Percentiles rank a stretch among this genome's conserved stretches.
Evolutionary conservation across 2,329 filamentous ascomycete genomes (phyloP).

Genomic region (Ophiostoma novo-ulmi): DNA sequence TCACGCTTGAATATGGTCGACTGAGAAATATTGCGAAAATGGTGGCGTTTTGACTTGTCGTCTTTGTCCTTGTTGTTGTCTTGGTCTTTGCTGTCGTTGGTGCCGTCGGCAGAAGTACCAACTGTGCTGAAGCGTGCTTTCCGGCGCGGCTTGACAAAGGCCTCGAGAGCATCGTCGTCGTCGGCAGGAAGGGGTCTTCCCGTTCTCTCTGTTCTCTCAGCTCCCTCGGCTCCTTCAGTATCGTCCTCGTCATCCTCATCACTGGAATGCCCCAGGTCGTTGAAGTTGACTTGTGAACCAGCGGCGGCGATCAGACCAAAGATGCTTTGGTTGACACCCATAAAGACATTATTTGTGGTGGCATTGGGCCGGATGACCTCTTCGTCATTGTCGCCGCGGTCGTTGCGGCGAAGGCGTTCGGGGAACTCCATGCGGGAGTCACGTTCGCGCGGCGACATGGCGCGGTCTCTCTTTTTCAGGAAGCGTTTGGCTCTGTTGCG

Average conservation of each 20-base stretch:
- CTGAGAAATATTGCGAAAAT: slow-evolving; percentile 32
- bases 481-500: slow-evolving; percentile 4
- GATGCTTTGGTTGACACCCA: slow-evolving; percentile 89
- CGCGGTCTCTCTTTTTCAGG: slow-evolving; percentile 6
- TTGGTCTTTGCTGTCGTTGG: not conserved
- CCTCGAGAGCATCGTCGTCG: slow-evolving; percentile 4
- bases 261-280: slow-evolving; percentile 68
- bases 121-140: not conserved
- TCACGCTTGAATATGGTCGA: slow-evolving; percentile 38
- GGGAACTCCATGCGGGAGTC: slow-evolving; percentile 46
- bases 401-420: slow-evolving; percentile 43
- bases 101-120: not conserved
- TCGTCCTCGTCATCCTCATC: slow-evolving; percentile 61
- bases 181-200: not conserved
- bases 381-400: slow-evolving; percentile 46
- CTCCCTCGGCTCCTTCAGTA: not conserved
- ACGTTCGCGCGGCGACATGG: slow-evolving; percentile 35
- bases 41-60: slow-evolving; percentile 16
- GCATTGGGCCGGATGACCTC: slow-evolving; percentile 44
- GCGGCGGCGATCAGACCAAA: slow-evolving; percentile 89
- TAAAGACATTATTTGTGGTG: slow-evolving; percentile 47
- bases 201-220: not conserved
- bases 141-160: slow-evolving; percentile 12
- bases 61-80: not conserved
- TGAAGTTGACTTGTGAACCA: slow-evolving; percentile 75